Conservation (phyloP, 2,329 filamentous ascomycete genomes). For the Lachnellula occidentalis region DNA sequence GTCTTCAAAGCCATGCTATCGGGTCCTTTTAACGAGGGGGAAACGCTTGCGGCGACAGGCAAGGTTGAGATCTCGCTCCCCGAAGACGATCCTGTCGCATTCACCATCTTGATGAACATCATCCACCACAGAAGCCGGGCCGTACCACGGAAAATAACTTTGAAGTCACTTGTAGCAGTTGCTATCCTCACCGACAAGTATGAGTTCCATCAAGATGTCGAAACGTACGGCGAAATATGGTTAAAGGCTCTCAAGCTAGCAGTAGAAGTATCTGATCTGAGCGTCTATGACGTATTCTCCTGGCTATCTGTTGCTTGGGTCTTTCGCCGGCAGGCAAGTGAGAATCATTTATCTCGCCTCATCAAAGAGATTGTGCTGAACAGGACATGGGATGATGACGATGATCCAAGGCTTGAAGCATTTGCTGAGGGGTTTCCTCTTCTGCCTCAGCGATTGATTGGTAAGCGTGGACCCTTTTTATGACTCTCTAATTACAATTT, state of each 20-base stretch:
- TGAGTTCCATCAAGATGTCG: conserved; percentile 4
- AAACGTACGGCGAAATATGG: conserved; percentile 4
- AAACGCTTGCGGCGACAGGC: conserved; percentile 6
- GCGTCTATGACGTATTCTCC: conserved; percentile 6
- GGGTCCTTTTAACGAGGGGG: conserved; percentile 21
- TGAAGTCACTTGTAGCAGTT: conserved; percentile 27
- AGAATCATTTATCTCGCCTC: neutral
- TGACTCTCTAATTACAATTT: too few species aligned
- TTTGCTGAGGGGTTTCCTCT: too few species aligned
- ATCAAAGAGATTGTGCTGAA: too few species aligned
- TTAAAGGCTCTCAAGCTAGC: conserved; percentile 1
- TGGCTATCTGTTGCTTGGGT: conserved; percentile 17
- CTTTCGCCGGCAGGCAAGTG: conserved; percentile 9
- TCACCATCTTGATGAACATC: conserved; percentile 31
- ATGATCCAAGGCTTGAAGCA: too few species aligned
- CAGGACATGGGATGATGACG: too few species aligned
- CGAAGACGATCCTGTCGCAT: conserved; percentile 30
- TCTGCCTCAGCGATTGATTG: too few species aligned
- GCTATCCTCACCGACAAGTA: conserved; percentile 30
- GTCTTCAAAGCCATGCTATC: conserved; percentile 28
- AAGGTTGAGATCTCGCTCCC: conserved; percentile 26
- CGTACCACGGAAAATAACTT: conserved; percentile 23
- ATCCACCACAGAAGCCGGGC: conserved; percentile 25
- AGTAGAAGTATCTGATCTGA: neutral
- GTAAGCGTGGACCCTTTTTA: too few species aligned